phyloP scores from a whole-genome alignment of 257 asterid species.

The Penstemon eatonii region DNA sequence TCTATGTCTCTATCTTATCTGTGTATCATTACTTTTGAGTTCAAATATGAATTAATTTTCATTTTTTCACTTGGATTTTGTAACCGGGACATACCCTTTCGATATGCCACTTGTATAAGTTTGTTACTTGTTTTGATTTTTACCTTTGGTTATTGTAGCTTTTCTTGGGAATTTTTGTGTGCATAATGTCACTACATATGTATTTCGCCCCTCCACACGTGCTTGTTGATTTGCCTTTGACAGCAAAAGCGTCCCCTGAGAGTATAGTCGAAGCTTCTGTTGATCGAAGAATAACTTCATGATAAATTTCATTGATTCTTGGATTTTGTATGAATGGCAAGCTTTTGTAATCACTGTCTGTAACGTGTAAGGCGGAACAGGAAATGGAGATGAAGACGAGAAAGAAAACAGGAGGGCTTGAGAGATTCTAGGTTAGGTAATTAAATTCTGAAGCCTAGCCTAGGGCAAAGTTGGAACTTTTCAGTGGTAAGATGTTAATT shows the following conservation, averaged over 20 bases:
- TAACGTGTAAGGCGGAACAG: constrained; percentile 31
- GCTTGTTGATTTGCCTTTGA: constrained; percentile 71
- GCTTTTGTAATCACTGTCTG: background rate
- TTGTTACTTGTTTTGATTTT: background rate
- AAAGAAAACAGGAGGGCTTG: constrained; percentile 1
- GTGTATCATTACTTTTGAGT: constrained; percentile 9
- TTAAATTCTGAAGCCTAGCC: background rate
- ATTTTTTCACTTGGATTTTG: too few relatives aligned
- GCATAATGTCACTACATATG: constrained; percentile 99
- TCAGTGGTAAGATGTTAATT: too few relatives aligned
- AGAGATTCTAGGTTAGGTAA: constrained; percentile 17
- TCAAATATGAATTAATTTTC: background rate
- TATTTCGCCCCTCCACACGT: constrained; percentile 86
- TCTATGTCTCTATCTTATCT: background rate
- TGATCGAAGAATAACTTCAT: constrained; percentile 63
- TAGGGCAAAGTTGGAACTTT: too few relatives aligned
- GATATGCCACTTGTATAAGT: too few relatives aligned
- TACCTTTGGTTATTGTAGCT: constrained; percentile 51
- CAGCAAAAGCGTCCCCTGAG: constrained; percentile 56
- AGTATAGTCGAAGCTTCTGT: constrained; percentile 54
- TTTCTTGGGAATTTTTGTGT: constrained; percentile 76
- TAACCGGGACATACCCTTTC: too few relatives aligned
- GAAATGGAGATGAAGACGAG: constrained; percentile 19
- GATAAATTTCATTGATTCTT: constrained; percentile 23
- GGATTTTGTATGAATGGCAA: constrained; percentile 17